A percentile compares a stretch with the other conserved stretches of the same genome.
These are phyloP conservation scores for Thelonectria discophora DNA, from an alignment of 2,329 filamentous ascomycete species.

Conservation along the genomic window DNA sequence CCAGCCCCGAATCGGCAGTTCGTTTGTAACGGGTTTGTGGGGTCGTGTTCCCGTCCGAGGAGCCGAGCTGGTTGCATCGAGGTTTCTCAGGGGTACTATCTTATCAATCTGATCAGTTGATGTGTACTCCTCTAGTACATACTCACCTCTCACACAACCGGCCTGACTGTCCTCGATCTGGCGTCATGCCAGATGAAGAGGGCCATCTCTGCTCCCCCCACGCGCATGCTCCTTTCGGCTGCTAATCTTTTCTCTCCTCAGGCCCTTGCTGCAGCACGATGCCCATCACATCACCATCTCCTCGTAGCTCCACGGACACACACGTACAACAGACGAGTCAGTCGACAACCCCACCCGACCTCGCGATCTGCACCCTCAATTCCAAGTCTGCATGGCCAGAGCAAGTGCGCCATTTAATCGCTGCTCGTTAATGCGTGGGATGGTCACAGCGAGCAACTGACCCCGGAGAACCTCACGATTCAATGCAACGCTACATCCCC, in stretches of 20 bases:
- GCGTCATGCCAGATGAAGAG: background rate
- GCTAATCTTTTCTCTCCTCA: background rate
- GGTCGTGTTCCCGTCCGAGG: background rate
- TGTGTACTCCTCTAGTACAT: background rate
- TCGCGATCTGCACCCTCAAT: background rate
- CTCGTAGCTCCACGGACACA: background rate
- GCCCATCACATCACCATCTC: background rate
- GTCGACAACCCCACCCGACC: background rate
- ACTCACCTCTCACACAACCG: background rate
- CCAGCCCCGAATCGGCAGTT: constrained; percentile 11
- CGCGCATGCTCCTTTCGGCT: background rate
- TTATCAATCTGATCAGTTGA: background rate
- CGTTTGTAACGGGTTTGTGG: background rate
- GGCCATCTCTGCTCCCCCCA: background rate
- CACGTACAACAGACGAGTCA: background rate
- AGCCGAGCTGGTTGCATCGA: background rate
- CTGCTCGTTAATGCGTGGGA: background rate
- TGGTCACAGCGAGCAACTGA: background rate
- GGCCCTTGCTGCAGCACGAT: too few relatives aligned
- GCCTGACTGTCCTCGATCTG: background rate
- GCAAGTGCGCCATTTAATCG: background rate
- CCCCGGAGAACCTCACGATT: too few relatives aligned
- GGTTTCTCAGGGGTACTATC: background rate
- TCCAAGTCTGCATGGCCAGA: background rate
- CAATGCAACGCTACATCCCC: too few relatives aligned